Base-by-base conservation (phyloP, 352 stramenopile species). In the Globisporangium solare region DNA sequence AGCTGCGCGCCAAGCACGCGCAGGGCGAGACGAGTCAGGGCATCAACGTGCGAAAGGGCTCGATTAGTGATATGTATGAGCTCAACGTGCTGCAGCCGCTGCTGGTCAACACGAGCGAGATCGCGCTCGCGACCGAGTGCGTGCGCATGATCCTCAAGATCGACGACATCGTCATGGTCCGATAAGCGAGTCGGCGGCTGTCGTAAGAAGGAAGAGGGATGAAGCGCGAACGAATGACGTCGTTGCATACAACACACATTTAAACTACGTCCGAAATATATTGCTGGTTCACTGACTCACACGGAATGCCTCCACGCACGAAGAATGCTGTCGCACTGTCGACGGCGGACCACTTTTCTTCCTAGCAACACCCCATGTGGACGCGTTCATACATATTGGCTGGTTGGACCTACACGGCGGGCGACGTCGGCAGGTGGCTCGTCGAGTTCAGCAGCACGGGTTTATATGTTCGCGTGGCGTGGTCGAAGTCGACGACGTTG, bases 141-240 rank as follows among this genome's bases (percentile, higher is more conserved):
- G 96, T 99, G 51, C 89, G 91, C 68, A 99, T 99, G 97, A 99
- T 99, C 70, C 92, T 99, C 79, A 99, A 99, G 94, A 98, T 99
- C 72, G 97, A 99, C 70, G 97, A 99, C 86, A 96, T 99, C 54
- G 95, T 99, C 54, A 97, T 98, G 70, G 95, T 98, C 51, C 73
- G 85, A 75, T 95, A 95, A 91, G 73, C 62, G 22, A 15, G 20
- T n/a, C 2, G 31, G 6, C 3, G 22, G 4, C 0, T 32, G 27
- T 6, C 27, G 27, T 35, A 6, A 6, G 7, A 6, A 35, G 8
- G 11, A 37, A 49, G 10, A 27, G 46, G 13, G 20, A 58, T 41
- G n/a, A 39, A 22, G 31, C 21, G 31, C 49, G n/a, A 17, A 46
- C 14, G 54, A n/a, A n/a, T n/a, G 37, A 20, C 12, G 17, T n/a